Conservation (phyloP, 2,329 filamentous ascomycete genomes). For the Ceratocystiopsis brevicomis region DNA sequence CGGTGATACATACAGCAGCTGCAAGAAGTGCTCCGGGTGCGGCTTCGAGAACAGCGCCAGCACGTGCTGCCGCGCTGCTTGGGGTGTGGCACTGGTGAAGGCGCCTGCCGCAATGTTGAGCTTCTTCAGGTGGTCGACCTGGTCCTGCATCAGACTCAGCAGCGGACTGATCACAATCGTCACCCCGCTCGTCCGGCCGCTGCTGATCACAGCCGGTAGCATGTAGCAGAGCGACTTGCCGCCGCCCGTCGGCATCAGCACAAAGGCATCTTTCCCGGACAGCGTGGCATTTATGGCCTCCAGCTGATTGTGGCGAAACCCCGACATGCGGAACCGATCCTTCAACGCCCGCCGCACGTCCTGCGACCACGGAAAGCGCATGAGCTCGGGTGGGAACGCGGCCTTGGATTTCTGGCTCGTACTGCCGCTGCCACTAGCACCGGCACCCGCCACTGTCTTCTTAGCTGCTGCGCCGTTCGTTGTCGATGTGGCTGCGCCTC, state of each 20-base stretch:
- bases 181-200: conserved; percentile 65
- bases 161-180: conserved; percentile 91
- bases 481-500: conserved; percentile 25
- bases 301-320: conserved; percentile 79
- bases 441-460: conserved; percentile 11
- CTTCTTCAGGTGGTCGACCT: conserved; percentile 63
- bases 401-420: conserved; percentile 14
- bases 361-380: conserved; percentile 62
- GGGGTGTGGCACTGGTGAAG: conserved; percentile 58
- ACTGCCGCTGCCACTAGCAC: no score
- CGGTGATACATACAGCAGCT: conserved; percentile 86
- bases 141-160: conserved; percentile 92
- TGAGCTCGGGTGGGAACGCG: conserved; percentile 30
- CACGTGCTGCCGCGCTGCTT: conserved; percentile 44
- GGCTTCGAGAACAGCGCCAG: conserved; percentile 41
- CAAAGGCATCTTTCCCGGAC: conserved; percentile 72
- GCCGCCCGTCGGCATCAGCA: conserved; percentile 93
- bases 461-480: conserved; percentile 25
- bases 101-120: conserved; percentile 62
- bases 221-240: conserved; percentile 97
- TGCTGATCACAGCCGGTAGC: conserved; percentile 65
- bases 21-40: conserved; percentile 56
- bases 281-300: conserved; percentile 93
- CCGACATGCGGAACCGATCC: conserved; percentile 64
- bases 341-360: conserved; percentile 70